phyloP scores from a whole-genome alignment of 2,329 filamentous ascomycete genomes.

The Penicillium digitatum region DNA sequence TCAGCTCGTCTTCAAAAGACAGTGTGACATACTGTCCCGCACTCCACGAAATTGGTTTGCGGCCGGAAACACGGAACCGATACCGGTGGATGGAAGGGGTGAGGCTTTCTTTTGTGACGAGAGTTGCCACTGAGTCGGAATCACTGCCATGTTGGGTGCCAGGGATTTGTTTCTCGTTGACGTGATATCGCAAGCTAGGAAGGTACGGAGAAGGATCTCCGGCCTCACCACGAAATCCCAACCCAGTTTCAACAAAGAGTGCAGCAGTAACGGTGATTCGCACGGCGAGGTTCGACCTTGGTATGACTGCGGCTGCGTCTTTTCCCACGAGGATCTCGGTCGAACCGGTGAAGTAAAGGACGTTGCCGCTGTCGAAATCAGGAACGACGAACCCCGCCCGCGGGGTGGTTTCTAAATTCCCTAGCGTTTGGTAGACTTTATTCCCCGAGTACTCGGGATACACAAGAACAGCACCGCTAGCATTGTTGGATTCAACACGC shows the following conservation, averaged over 20 bases:
- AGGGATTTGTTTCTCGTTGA: conserved; percentile 50
- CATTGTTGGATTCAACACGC: conserved; percentile 58
- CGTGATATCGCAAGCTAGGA: conserved; percentile 64
- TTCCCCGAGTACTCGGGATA: conserved; percentile 88
- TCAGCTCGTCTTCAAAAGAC: conserved; percentile 60
- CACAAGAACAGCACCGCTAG: conserved; percentile 50
- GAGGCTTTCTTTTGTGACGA: conserved; percentile 58
- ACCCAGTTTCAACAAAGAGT: conserved; percentile 59
- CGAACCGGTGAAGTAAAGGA: conserved; percentile 67
- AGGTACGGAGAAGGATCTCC: conserved; percentile 72
- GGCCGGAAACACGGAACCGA: conserved; percentile 50
- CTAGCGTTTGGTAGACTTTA: conserved; percentile 71
- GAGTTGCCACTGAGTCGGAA: conserved; percentile 47
- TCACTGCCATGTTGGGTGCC: neutral
- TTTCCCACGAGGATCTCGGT: conserved; percentile 63
- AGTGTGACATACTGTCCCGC: conserved; percentile 76
- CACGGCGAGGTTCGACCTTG: conserved; percentile 68
- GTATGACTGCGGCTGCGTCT: conserved; percentile 60
- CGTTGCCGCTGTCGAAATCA: conserved; percentile 67
- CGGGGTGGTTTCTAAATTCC: conserved; percentile 67
- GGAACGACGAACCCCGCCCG: conserved; percentile 67
- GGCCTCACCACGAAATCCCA: conserved; percentile 62
- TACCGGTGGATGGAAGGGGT: conserved; percentile 67
- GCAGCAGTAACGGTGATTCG: conserved; percentile 57
- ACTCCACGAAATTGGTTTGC: conserved; percentile 49